Base-by-base conservation (phyloP, 352 stramenopile genomes). In the Blastocystis sp. region DNA sequence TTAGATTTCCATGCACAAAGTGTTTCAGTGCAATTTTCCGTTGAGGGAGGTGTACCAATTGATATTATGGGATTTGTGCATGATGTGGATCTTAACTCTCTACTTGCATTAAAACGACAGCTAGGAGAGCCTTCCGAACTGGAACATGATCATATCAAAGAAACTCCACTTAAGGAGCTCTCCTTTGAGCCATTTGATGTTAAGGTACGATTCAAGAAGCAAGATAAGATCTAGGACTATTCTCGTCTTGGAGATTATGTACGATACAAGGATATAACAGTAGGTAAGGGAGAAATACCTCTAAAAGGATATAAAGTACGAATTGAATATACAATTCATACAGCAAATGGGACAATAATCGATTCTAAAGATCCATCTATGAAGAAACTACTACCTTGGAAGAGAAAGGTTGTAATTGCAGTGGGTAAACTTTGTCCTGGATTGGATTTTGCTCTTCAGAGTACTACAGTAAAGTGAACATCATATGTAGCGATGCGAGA, bases 161-260 rank as follows among this genome's bases (percentile, higher is more conserved):
- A 37, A 0, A 22, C 70, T 30, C 33, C 44, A 2, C 68, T 56
- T n/a, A 22, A 40, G 6, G 6, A 4, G 35, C 48, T 68, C 15
- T 68, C 73, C 0, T 84, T 84, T 68, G 73, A 84, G 35, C 73
- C 73, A 9, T 84, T 84, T 42, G 56, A 68, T 84, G 48, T 66
- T 1, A 40, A 37, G 2, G 73, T 76, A 22, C 19, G 1, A 35
- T 44, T 53, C 17, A 27, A 33, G 4, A 33, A 37, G 42, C 53
- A 17, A 17, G 3, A 19, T 51, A 5, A 19, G 13, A 17, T n/a
- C 27, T 53, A 76, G 64, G 33, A 56, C 7, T 84, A 54, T 44
- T 1, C 6, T 7, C 6, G 17, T 9, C n/a, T 84, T 30, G 73
- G 73, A 5, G 73, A 84, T 13, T 84, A 84, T n/a, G 53, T 84